Percentiles rank a stretch among this genome's conserved stretches.
Conservation (phyloP, 495 filamentous ascomycete genomes). For the Hypoxylon rickii region DNA sequence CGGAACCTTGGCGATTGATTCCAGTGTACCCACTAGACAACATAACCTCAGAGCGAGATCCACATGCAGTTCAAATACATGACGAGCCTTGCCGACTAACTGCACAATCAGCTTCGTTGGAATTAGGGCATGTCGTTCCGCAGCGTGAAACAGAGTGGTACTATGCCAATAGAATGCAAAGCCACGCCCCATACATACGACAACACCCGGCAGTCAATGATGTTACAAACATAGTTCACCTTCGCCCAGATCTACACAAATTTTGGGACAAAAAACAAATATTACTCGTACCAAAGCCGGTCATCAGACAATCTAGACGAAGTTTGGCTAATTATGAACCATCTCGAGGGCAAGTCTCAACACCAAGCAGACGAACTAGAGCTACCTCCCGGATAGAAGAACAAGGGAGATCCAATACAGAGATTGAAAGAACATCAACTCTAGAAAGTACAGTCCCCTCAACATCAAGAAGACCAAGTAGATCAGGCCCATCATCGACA, state of each 20-base stretch:
- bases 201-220: no score
- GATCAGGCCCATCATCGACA: no score
- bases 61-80: neutral
- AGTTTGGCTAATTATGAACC: neutral
- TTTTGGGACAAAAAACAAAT: neutral
- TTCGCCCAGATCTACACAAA: neutral
- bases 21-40: neutral
- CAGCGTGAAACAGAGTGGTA: neutral
- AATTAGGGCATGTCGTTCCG: neutral
- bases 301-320: neutral
- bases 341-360: no score
- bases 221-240: neutral
- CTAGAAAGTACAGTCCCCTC: no score
- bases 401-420: no score
- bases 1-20: neutral
- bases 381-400: no score
- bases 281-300: neutral
- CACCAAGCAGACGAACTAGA: no score
- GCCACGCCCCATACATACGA: neutral
- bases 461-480: no score
- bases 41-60: neutral
- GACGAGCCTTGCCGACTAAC: neutral
- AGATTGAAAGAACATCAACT: no score
- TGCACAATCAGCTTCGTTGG: no score
- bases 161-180: neutral